These are phyloP conservation scores for Wallemia mellicola DNA, from an alignment of 1,284 basidiomycete species.

Conservation along the genomic window DNA sequence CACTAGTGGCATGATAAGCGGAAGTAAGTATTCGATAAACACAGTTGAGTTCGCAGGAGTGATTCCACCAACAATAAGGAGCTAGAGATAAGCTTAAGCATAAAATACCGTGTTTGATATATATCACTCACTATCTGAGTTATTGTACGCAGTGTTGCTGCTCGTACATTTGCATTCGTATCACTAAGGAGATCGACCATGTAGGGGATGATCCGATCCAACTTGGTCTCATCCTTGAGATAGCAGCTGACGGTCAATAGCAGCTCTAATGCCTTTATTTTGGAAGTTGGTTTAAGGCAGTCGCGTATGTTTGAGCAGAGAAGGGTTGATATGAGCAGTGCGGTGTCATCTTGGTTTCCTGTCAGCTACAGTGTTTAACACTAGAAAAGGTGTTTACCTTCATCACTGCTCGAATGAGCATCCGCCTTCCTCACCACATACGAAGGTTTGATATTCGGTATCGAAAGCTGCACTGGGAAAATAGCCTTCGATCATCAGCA, in stretches of 20 bases:
- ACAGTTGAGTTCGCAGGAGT: conserved; percentile 61
- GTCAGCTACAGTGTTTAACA: conserved; percentile 2
- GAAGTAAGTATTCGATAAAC: conserved; percentile 83
- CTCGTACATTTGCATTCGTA: conserved; percentile 46
- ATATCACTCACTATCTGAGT: conserved; percentile 40
- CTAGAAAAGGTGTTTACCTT: not conserved
- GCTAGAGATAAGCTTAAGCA: conserved; percentile 19
- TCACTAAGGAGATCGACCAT: conserved; percentile 67
- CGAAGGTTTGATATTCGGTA: conserved; percentile 25
- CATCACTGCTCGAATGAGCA: not conserved
- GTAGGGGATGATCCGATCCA: conserved; percentile 80
- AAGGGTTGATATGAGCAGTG: conserved; percentile 48
- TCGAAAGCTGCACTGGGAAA: conserved; percentile 38
- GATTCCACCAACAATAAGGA: conserved; percentile 57
- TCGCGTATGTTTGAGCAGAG: conserved; percentile 74
- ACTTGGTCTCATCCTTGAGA: conserved; percentile 75
- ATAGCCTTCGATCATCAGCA: conserved; percentile 26
- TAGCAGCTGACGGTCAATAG: conserved; percentile 53
- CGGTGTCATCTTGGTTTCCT: conserved; percentile 31
- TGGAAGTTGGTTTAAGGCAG: conserved; percentile 56
- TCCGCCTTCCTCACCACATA: not conserved
- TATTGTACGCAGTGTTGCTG: conserved; percentile 44
- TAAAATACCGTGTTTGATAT: no score
- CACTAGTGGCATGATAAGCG: conserved; percentile 52
- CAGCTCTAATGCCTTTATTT: conserved; percentile 55